phyloP scores from a whole-genome alignment of 164 flowering plant genomes.

The Vitis amurensis region DNA sequence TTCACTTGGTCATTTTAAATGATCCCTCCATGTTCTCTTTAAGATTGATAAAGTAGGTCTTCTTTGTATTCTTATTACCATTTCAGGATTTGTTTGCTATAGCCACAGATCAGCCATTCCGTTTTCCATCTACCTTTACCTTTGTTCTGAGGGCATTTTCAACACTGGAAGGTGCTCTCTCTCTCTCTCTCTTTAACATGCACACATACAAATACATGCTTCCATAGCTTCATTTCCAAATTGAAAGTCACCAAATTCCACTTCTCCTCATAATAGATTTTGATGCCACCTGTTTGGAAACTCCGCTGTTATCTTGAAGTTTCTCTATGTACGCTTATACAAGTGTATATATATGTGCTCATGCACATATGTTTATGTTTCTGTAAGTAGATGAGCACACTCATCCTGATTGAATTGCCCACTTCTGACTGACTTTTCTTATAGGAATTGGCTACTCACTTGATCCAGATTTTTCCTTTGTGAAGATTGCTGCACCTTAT shows the following conservation, averaged over 20 bases:
- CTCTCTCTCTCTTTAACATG: slow-evolving; percentile 3
- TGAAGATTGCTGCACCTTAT: slow-evolving; percentile 91
- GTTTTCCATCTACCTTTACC: slow-evolving; percentile 91
- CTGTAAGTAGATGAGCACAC: no score
- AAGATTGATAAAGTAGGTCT: not conserved
- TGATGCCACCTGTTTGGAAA: no score
- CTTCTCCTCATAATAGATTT: no score
- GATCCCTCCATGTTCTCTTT: not conserved
- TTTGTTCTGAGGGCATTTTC: slow-evolving; percentile 92
- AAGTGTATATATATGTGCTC: no score
- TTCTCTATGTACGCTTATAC: no score
- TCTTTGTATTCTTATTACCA: not conserved
- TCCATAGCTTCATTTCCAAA: no score
- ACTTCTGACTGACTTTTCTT: slow-evolving; percentile 14
- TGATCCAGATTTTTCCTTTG: slow-evolving; percentile 86
- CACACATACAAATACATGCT: no score
- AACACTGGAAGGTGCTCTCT: slow-evolving; percentile 82
- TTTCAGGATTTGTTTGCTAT: slow-evolving; percentile 93
- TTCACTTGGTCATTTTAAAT: not conserved
- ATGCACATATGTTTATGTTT: no score
- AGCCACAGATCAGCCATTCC: slow-evolving; percentile 93
- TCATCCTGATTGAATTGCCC: no score
- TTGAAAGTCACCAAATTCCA: no score
- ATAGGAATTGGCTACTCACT: slow-evolving; percentile 82
- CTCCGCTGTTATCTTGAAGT: no score